phyloP scores from a whole-genome alignment of 192 early-diverging fungal genomes.

The Mortierella claussenii region DNA sequence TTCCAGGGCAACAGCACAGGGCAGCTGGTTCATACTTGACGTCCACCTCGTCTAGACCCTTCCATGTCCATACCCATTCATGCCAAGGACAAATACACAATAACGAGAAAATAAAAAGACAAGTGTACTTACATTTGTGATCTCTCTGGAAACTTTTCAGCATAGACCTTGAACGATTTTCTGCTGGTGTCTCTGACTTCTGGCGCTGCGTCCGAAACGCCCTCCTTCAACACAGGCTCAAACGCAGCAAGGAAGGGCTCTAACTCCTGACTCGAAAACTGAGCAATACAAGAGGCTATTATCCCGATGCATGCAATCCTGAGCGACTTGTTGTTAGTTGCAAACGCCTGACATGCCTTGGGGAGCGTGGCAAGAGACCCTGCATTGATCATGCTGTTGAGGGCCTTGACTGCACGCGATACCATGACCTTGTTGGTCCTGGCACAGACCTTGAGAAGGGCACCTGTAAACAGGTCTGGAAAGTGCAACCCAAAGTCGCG shows the following conservation, averaged over 20 bases:
- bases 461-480: conserved; percentile 68
- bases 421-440: conserved; percentile 84
- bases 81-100: background rate
- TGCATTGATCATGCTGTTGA: conserved; percentile 71
- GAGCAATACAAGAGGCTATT: conserved; percentile 64
- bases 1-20: too few relatives aligned
- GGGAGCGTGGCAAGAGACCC: conserved; percentile 64
- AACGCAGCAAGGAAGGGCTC: conserved; percentile 54
- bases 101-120: background rate
- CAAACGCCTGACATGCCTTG: conserved; percentile 63
- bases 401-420: conserved; percentile 65
- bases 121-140: conserved; percentile 45
- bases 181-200: conserved; percentile 60
- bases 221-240: conserved; percentile 59
- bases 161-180: conserved; percentile 60
- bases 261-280: conserved; percentile 66
- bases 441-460: conserved; percentile 71
- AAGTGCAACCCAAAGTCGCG: conserved; percentile 67
- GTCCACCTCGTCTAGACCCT: too few relatives aligned
- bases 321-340: conserved; percentile 71
- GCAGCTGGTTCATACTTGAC: too few relatives aligned
- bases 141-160: conserved; percentile 56
- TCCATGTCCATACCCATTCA: too few relatives aligned
- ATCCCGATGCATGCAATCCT: conserved; percentile 51
- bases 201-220: conserved; percentile 60